Evolutionary conservation across 1,284 basidiomycete genomes (phyloP), one percentile per base, ranked within the genome.

Genomic region (Trametes polyzona): DNA sequence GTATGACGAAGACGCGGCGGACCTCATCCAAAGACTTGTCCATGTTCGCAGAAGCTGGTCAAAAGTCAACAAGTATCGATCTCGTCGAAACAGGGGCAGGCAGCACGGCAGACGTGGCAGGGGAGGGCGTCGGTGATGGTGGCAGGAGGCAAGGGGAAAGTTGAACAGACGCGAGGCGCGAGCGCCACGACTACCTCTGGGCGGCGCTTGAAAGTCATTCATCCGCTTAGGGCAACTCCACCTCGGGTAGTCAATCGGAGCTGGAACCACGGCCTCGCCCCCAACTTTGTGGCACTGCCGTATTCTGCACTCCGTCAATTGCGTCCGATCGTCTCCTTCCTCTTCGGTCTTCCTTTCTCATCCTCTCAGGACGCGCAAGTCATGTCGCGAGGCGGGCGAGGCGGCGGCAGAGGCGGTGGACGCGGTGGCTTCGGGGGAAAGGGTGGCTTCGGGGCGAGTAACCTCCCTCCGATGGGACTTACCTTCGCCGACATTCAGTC

Each of bases 11-110:
- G 53, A 56, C 24, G 14, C 44, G 30, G 71, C 86, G 51, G 59
- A 96, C 93, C 68, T 95, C 90, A 74, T 96, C 94, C 67, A 96
- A 92, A 69, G 91, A 84, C 78, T 92, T 90, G 80, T 96, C 93
- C 88, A 91, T 90, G 63, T 36, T 56, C 46, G 27, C 32, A 33
- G 14, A 29, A 32, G 47, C 16, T 27, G 53, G 27, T 40, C 36
- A 46, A 46, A n/a, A 23, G 37, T 41, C 27, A 37, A 47, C 14
- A 24, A 32, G 27, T 32, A 4, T 44, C 36, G 19, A 53, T 47
- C 36, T 55, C 49, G 53, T 39, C 44, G 52, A 48, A 62, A 47
- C 57, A 46, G 21, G 44, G 43, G 52, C 37, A 17, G 48, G 44
- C 55, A 49, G 53, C 40, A 47, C 43, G 63, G 61, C 39, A 39